Evolutionary conservation across 202 grass and related monocot genomes (phyloP), one percentile per base, ranked within the genome.

Genomic region (Schoenoplectus triqueter): DNA sequence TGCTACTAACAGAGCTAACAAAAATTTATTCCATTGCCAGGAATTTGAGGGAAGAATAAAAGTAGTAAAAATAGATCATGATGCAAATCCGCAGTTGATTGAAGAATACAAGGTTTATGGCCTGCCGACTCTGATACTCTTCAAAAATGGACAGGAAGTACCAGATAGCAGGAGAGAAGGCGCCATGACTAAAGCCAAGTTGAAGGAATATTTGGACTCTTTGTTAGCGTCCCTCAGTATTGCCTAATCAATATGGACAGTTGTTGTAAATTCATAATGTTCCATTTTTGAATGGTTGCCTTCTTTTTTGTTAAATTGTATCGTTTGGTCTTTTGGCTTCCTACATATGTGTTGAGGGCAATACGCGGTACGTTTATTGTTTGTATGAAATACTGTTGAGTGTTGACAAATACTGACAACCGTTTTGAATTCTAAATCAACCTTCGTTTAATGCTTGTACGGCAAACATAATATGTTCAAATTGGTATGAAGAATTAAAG

Each of bases 51-150:
- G 87, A 10, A 94, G 83, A 74, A 52, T 98, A 73, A 98, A 94
- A 69, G 91, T 98, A 66, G 88, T 98, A 18, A 98, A 98, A 78
- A 94, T 98, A 22, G 91, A 98, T 50, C 96, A 98, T 87, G 93
- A 98, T 39, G 86, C 85, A 19, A 98, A 94, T 79, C 90, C 93
- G 17, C 40, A 91, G 22, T 79, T 98, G 86, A 98, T 95, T 44
- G 69, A 89, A 65, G 85, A 91, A 69, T 98, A 95, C 72, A 98
- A 98, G 84, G 90, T 98, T 75, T 98, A 88, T 19, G 93, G 96
- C 78, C 83, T 98, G 69, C 96, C 91, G 5, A 64, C 91, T 6
- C 86, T 98, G 50, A 95, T 98, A 66, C 72, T 98, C 41, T 98
- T 98, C 96, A 95, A 95, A 84, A 68, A 98, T 80, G 93, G 96